A percentile compares a stretch with the other conserved stretches of the same genome.
phyloP scores from a whole-genome alignment of 306 rosid genomes.

The Spatholobus suberectus region DNA sequence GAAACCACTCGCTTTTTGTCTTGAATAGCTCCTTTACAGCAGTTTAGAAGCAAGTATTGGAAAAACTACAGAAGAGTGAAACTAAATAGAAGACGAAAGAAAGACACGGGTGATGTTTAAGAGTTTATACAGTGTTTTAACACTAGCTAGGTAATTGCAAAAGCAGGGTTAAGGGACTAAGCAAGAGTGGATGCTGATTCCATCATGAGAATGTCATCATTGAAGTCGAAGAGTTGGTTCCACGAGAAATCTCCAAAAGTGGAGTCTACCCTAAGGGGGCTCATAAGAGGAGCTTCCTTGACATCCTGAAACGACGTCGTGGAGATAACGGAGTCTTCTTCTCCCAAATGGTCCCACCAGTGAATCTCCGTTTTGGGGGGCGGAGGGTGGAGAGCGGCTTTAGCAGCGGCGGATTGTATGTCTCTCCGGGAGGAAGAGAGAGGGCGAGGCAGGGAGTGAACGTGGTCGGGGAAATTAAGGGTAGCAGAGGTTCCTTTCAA shows the following conservation, averaged over 20 bases:
- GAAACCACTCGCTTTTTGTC: too few relatives aligned
- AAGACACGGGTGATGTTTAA: too few relatives aligned
- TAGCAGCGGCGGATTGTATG: slow-evolving; percentile 62
- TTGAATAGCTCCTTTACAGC: too few relatives aligned
- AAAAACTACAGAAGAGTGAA: too few relatives aligned
- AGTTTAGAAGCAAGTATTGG: too few relatives aligned
- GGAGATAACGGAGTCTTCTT: background rate
- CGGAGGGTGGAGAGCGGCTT: slow-evolving; percentile 47
- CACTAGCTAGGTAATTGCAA: too few relatives aligned
- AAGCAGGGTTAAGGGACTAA: too few relatives aligned
- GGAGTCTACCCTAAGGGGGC: background rate
- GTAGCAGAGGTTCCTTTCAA: slow-evolving; percentile 51
- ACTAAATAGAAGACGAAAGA: too few relatives aligned
- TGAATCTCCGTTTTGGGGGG: background rate
- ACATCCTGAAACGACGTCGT: background rate
- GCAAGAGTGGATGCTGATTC: background rate
- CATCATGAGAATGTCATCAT: background rate
- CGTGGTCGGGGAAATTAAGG: slow-evolving; percentile 58
- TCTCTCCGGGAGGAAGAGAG: slow-evolving; percentile 49
- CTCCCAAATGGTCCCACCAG: background rate
- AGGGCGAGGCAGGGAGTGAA: slow-evolving; percentile 52
- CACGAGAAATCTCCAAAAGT: background rate
- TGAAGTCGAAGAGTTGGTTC: background rate
- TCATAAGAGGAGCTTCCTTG: background rate
- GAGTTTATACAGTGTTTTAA: too few relatives aligned